Conservation (phyloP, 805 yeast species). For the Ogataea dorogensis region DNA sequence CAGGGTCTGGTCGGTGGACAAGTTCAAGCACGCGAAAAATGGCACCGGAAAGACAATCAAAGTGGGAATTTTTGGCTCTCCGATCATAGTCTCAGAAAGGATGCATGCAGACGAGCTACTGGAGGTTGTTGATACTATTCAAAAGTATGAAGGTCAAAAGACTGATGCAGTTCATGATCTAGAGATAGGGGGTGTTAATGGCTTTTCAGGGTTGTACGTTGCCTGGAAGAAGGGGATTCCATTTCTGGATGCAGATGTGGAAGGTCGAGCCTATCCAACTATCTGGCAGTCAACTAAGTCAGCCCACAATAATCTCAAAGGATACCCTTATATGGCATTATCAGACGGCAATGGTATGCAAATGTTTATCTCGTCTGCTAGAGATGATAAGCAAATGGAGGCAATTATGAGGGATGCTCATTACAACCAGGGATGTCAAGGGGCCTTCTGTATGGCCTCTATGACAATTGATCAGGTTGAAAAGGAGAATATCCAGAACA, state of each 20-base stretch:
- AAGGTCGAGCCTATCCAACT: conserved; percentile 49
- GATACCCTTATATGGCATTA: conserved; percentile 42
- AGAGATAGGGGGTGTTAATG: conserved; percentile 45
- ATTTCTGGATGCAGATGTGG: conserved; percentile 40
- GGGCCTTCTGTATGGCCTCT: conserved; percentile 37
- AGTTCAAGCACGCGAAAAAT: conserved; percentile 23
- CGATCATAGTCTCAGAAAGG: conserved; percentile 42
- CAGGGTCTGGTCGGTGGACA: conserved; percentile 35
- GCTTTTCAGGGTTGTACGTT: conserved; percentile 32
- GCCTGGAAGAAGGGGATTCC: conserved; percentile 19
- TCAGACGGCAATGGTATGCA: conserved; percentile 44
- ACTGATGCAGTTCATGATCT: conserved; percentile 36
- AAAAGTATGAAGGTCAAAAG: conserved; percentile 28
- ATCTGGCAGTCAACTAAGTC: conserved; percentile 38
- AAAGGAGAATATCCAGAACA: conserved; percentile 31
- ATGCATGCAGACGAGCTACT: conserved; percentile 39
- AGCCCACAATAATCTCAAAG: conserved; percentile 41
- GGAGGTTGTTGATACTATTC: conserved; percentile 30
- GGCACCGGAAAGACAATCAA: conserved; percentile 33
- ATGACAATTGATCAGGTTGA: conserved; percentile 32
- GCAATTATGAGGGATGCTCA: conserved; percentile 39
- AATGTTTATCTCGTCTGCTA: conserved; percentile 32
- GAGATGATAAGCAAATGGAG: conserved; percentile 35
- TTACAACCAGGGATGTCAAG: conserved; percentile 40
- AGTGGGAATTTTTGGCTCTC: conserved; percentile 45